Percentiles rank a stretch among this genome's conserved stretches.
These are phyloP conservation scores for Alternaria angustiovoidea DNA, from an alignment of 2,329 filamentous ascomycete genomes.

Conservation along the genomic window DNA sequence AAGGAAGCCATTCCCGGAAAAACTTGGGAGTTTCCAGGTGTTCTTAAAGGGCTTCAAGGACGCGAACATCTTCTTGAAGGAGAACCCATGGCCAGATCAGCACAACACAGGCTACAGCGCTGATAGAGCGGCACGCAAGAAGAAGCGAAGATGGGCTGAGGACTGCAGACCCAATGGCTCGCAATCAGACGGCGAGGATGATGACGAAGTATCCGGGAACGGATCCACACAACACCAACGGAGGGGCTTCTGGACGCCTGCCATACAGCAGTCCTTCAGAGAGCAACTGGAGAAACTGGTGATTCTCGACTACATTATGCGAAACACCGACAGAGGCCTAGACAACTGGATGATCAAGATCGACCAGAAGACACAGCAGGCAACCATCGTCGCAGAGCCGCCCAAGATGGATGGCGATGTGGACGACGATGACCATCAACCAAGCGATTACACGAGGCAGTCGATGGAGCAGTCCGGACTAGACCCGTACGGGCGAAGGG, in stretches of 20 bases:
- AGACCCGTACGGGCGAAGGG: slow-evolving; percentile 75
- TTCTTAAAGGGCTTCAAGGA: slow-evolving; percentile 98
- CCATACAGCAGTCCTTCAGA: slow-evolving; percentile 87
- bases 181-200: slow-evolving; percentile 69
- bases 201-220: slow-evolving; percentile 53
- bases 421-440: slow-evolving; percentile 50
- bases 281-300: slow-evolving; percentile 97
- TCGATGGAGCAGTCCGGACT: slow-evolving; percentile 62
- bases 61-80: slow-evolving; percentile 91
- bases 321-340: slow-evolving; percentile 93
- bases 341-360: slow-evolving; percentile 99
- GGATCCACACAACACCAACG: slow-evolving; percentile 50
- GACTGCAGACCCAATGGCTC: slow-evolving; percentile 75
- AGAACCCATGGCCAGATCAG: slow-evolving; percentile 97
- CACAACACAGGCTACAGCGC: slow-evolving; percentile 72
- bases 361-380: slow-evolving; percentile 82
- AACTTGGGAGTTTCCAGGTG: slow-evolving; percentile 95
- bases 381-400: slow-evolving; percentile 86
- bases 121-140: slow-evolving; percentile 71
- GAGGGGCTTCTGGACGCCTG: slow-evolving; percentile 84
- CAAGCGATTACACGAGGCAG: slow-evolving; percentile 65
- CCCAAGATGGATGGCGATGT: slow-evolving; percentile 66
- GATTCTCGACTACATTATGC: slow-evolving; percentile 98
- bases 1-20: slow-evolving; percentile 84
- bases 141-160: slow-evolving; percentile 75